Conservation (phyloP, 345 rosid genomes). For the Linum usitatissimum region DNA sequence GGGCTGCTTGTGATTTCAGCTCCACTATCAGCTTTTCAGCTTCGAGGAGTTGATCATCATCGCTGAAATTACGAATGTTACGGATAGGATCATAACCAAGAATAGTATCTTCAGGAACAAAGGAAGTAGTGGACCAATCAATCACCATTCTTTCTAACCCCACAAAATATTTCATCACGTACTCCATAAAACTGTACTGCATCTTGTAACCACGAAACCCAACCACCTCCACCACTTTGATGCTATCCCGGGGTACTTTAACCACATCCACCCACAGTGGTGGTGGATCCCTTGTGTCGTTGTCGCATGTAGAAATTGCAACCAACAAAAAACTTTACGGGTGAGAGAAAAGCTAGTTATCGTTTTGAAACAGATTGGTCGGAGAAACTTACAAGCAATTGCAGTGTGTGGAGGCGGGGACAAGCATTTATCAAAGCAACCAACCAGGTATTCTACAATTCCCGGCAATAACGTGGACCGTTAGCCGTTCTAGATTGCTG, state of each 20-base stretch:
- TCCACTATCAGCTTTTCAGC: too few species aligned
- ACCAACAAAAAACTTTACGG: too few species aligned
- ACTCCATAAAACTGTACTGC: neutral
- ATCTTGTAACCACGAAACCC: neutral
- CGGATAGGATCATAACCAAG: too few species aligned
- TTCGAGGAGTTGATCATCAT: too few species aligned
- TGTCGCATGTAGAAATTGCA: too few species aligned
- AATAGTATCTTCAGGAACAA: too few species aligned
- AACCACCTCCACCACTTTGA: neutral
- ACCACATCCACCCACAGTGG: neutral
- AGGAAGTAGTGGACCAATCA: neutral
- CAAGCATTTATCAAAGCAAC: neutral
- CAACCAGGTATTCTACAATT: neutral
- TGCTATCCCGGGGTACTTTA: neutral
- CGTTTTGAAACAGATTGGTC: too few species aligned
- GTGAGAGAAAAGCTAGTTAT: too few species aligned
- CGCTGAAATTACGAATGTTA: too few species aligned
- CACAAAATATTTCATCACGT: neutral
- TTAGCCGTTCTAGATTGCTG: neutral
- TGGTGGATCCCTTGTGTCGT: too few species aligned
- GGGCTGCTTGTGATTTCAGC: too few species aligned
- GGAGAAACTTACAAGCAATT: neutral
- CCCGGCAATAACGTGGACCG: neutral
- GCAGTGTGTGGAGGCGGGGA: neutral
- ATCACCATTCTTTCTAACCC: neutral